Conservation (phyloP, 352 stramenopile genomes). For the Aphanomyces stellatus region DNA sequence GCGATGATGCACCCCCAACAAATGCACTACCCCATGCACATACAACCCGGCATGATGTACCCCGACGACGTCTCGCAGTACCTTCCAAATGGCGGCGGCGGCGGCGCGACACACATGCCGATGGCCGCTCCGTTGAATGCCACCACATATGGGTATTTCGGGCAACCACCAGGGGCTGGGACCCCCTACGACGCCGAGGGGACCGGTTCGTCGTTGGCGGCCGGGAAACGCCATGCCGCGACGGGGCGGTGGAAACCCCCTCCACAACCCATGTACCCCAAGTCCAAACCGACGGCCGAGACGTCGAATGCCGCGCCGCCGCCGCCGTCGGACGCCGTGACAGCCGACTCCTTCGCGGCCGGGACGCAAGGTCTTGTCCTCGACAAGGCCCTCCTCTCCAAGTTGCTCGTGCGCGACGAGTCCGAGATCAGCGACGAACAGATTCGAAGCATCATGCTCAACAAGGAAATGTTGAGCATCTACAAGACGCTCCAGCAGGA, state of each 20-base stretch:
- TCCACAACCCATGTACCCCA: constrained; percentile 45
- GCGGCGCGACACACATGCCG: not conserved
- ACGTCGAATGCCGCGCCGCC: too few relatives aligned
- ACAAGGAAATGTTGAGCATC: constrained; percentile 71
- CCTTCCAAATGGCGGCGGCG: not conserved
- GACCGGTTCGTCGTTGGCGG: too few relatives aligned
- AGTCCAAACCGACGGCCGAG: constrained; percentile 22
- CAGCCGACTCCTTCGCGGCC: constrained; percentile 69
- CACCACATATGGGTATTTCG: too few relatives aligned
- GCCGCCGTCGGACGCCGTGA: constrained; percentile 46
- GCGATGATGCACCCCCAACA: not conserved
- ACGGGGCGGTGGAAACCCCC: constrained; percentile 54
- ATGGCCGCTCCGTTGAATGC: too few relatives aligned
- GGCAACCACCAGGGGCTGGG: too few relatives aligned
- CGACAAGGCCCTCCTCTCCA: constrained; percentile 65
- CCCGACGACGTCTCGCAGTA: constrained; percentile 7
- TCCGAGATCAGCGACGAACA: constrained; percentile 70
- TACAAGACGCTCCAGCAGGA: constrained; percentile 85
- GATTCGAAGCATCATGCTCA: constrained; percentile 85
- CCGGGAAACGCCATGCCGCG: constrained; percentile 38
- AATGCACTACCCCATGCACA: not conserved
- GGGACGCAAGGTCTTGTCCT: constrained; percentile 68
- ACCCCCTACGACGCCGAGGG: too few relatives aligned
- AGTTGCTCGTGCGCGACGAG: constrained; percentile 71
- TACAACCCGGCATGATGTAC: constrained; percentile 17